These are phyloP conservation scores for Corynespora cassiicola DNA, from an alignment of 2,329 filamentous ascomycete genomes.

Conservation along the genomic window DNA sequence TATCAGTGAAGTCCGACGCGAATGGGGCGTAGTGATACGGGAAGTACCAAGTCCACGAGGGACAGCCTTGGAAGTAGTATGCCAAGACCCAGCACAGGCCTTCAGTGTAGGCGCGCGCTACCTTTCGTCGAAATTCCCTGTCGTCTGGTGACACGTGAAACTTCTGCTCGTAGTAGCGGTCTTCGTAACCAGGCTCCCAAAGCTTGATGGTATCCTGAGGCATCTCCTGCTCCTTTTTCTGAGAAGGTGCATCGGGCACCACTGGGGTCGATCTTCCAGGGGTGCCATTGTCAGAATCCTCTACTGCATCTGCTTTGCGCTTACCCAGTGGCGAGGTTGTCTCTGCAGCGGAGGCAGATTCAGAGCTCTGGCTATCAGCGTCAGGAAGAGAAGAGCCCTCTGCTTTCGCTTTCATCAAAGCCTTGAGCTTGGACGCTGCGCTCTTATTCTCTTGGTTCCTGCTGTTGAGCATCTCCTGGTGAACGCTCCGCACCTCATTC, in stretches of 20 bases:
- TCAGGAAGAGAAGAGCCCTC: slow-evolving; percentile 33
- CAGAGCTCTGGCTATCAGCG: slow-evolving; percentile 28
- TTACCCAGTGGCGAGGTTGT: slow-evolving; percentile 68
- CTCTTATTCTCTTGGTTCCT: slow-evolving; percentile 88
- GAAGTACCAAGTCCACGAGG: slow-evolving; percentile 99
- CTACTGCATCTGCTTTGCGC: slow-evolving; percentile 76
- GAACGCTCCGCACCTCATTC: slow-evolving; percentile 61
- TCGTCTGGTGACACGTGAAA: slow-evolving; percentile 85
- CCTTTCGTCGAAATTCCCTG: slow-evolving; percentile 84
- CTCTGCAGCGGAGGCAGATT: slow-evolving; percentile 40
- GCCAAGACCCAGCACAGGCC: slow-evolving; percentile 93
- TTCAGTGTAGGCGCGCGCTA: slow-evolving; percentile 91
- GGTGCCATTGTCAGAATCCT: slow-evolving; percentile 66
- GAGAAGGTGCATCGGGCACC: slow-evolving; percentile 52
- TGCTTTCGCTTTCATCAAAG: slow-evolving; percentile 66
- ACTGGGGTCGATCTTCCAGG: slow-evolving; percentile 66
- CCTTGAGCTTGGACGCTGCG: slow-evolving; percentile 83
- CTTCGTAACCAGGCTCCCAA: slow-evolving; percentile 95
- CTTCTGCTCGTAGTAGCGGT: slow-evolving; percentile 97
- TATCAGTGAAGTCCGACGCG: slow-evolving; percentile 88
- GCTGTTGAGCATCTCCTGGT: slow-evolving; percentile 88
- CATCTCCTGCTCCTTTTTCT: slow-evolving; percentile 59
- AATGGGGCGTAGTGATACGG: slow-evolving; percentile 99
- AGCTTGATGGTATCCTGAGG: slow-evolving; percentile 83
- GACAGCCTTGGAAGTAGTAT: slow-evolving; percentile 98